Percentiles rank a stretch among this genome's conserved stretches.
Conservation (phyloP, 306 rosid genomes). For the barrel medic (Medicago truncatula) region MtrunA17r5.0-ANR NC_053049.1:47829501-47830000, state of each 20-base stretch:
- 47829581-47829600: background rate
- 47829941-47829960: conserved; percentile 39
- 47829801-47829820: conserved; percentile 17
- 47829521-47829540: conserved; percentile 30
- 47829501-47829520: conserved; percentile 41
- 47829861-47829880: conserved; percentile 34
- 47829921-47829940: conserved; percentile 53
- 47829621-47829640: background rate
- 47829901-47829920: conserved; percentile 43
- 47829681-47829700: background rate
- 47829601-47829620: conserved; percentile 9
- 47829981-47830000: conserved; percentile 5
- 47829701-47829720: conserved; percentile 20
- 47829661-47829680: conserved; percentile 34
- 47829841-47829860: conserved; percentile 32
- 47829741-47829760: no score
- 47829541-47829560: conserved; percentile 33
- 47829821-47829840: no score
- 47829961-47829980: conserved; percentile 51
- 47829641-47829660: conserved; percentile 42
- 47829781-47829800: no score
- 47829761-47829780: no score
- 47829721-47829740: no score
- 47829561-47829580: conserved; percentile 31
- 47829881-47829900: conserved; percentile 42